Evolutionary conservation across 2,329 filamentous ascomycete species (phyloP), one percentile per base, ranked within the genome.

Genomic region (Beauveria sp.): DNA sequence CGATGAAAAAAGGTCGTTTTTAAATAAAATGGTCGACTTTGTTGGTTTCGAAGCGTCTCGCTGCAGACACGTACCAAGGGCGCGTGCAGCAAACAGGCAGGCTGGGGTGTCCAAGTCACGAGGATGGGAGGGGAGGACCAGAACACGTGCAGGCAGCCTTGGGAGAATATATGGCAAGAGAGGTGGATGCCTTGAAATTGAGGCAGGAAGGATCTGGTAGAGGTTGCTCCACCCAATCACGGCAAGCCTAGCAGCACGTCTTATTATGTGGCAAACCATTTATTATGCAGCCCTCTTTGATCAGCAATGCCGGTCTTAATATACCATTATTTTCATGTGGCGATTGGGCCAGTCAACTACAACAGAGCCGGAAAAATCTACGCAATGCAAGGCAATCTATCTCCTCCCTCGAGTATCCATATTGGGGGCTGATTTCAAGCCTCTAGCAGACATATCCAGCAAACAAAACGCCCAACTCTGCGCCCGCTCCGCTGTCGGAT

Each of bases 61-160:
- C 49, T 22, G 20, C 16, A 30, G 28, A 26, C 20, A 53, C 45
- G 49, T 46, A 52, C 58, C 42, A 56, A 42, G 26, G 51, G 51
- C 52, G 59, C 59, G 52, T 50, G 43, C 59, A 55, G 51, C 50
- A 55, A 45, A 45, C 50, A 30, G 58, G 50, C 58, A 50, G 34
- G 46, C 56, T 59, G 57, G 55, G 57, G 34, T 43, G 47, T 65
- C 67, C 70, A 68, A 71, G 73, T 76, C 74, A 76, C 73, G 74
- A 72, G 74, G 73, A 68, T 56, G 66, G 34, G 68, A 67, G 66
- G 72, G 66, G 72, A 70, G 67, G 70, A 67, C 67, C 68, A 69
- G 69, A 75, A 73, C 74, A 75, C 74, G 74, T 75, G 74, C 72
- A 73, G 71, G 74, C 72, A 74, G 71, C 63, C 71, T 71, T 70